Base-by-base conservation (phyloP, 208 protist genomes). In the Naegleria fowleri region DNA sequence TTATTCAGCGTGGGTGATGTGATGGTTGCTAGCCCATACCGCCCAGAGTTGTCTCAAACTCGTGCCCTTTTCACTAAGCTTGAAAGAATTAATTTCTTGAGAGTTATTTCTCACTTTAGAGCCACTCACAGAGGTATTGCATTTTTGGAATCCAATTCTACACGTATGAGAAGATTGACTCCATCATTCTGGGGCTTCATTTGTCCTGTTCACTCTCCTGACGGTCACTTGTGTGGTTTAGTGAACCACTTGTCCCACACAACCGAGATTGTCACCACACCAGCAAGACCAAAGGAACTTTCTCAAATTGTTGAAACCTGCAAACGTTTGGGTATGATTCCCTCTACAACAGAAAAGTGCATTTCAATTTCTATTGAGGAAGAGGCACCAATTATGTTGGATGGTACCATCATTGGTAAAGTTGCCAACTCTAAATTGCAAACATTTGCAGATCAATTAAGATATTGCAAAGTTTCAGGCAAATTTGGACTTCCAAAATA, bases 161-260 rank as follows among this genome's bases (percentile, higher is more conserved):
- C 97, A 90, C 93, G 97, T 92, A 98, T 99, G 90, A 97, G 99
- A 91, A 99, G 98, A 94, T 98, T 99, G 91, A 96, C 98, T 51
- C 99, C 98, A 55, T 99, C 99, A 94, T 95, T 96, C 5, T 99
- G 98, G 96, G 99, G 98, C 85, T 99, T 99, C 95, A 94, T 99
- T 55, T 99, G 99, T 95, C 99, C 99, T 93, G 99, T 99, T 52
- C 99, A 99, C 96, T 99, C 99, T 48, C 99, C 99, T 83, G 99
- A 99, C 96, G 99, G 99, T 91, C 96, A 97, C 75, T 98, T 99
- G 92, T 99, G 99, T 94, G 99, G 99, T 93, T 96, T 99, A 40
- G 93, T 99, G 41, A 99, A 99, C 93, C 99, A 99, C 94, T 94
- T 99, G 16, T 97, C 97, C 86, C 91, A 97, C 19, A 41, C 48